Evolutionary conservation across 1,284 basidiomycete genomes (phyloP).

Genomic region (Pascua sp.): DNA sequence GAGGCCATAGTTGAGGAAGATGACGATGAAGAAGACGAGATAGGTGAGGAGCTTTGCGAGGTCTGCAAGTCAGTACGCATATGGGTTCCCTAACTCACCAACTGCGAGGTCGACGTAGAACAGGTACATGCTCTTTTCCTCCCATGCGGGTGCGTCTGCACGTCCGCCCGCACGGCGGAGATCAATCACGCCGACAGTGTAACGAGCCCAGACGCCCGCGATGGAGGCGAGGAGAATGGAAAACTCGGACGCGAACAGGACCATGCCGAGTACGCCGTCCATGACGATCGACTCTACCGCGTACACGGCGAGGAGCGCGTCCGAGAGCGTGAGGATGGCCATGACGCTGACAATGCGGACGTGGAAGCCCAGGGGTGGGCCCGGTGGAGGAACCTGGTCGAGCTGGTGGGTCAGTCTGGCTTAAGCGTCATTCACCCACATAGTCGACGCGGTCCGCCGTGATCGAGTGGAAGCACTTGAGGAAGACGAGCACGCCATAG

Average conservation of each 20-base stretch:
- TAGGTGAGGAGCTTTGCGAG: conserved; percentile 91
- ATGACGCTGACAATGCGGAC: conserved; percentile 64
- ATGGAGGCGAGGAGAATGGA: conserved; percentile 78
- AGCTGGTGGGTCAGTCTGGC: conserved; percentile 60
- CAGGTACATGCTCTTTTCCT: conserved; percentile 94
- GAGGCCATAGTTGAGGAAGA: conserved; percentile 90
- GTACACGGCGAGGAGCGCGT: conserved; percentile 38
- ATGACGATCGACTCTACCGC: conserved; percentile 33
- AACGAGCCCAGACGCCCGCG: conserved; percentile 74
- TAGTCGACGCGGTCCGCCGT: conserved; percentile 92
- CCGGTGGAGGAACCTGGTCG: conserved; percentile 89
- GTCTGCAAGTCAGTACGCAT: conserved; percentile 55
- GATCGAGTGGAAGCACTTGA: conserved; percentile 98
- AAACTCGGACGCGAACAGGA: conserved; percentile 94
- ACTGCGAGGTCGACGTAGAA: conserved; percentile 94
- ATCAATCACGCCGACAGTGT: conserved; percentile 79
- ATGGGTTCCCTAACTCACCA: conserved; percentile 54
- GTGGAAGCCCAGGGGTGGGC: conserved; percentile 77
- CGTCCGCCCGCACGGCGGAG: conserved; percentile 75
- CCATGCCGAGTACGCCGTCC: conserved; percentile 70
- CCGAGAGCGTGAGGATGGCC: conserved; percentile 33
- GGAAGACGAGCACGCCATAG: conserved; percentile 86
- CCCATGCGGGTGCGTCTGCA: conserved; percentile 88
- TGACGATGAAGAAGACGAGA: conserved; percentile 85
- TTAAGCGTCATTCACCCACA: conserved; percentile 55